These are phyloP conservation scores for Alternaria incomplexa DNA, from an alignment of 2,329 filamentous ascomycete genomes.

Conservation along the genomic window DNA sequence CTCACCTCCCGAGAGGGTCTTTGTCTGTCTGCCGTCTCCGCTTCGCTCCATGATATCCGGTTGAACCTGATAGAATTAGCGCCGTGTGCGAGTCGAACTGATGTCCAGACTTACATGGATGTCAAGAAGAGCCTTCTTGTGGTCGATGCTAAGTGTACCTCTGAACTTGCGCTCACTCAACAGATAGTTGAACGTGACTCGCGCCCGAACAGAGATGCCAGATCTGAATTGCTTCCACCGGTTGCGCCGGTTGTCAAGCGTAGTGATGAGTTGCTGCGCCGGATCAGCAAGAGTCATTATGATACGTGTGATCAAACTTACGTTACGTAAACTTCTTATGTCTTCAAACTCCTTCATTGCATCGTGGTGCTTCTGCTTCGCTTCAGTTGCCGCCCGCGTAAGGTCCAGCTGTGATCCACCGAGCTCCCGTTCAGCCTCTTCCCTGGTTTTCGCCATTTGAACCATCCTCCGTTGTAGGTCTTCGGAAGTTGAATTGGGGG, in stretches of 20 bases:
- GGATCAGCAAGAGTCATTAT: constrained; percentile 3
- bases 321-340: constrained; percentile 22
- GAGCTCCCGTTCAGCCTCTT: constrained; percentile 36
- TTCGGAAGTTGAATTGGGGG: constrained; percentile 38
- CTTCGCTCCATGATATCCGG: constrained; percentile 72
- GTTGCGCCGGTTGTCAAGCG: constrained; percentile 71
- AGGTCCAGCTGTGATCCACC: constrained; percentile 45
- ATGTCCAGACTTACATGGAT: constrained; percentile 64
- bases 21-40: constrained; percentile 78
- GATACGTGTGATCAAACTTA: constrained; percentile 8
- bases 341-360: constrained; percentile 26
- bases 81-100: neutral
- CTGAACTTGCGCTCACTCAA: constrained; percentile 89
- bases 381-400: constrained; percentile 30
- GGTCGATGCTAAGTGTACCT: constrained; percentile 79
- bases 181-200: constrained; percentile 85
- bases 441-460: constrained; percentile 36
- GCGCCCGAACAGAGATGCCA: constrained; percentile 83
- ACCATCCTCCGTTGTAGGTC: constrained; percentile 40
- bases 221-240: constrained; percentile 84
- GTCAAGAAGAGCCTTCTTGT: constrained; percentile 74
- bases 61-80: constrained; percentile 57
- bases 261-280: constrained; percentile 59
- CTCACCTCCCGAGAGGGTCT: constrained; percentile 92
- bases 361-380: constrained; percentile 32